Conservation (phyloP, 805 yeast species). For the Lachancea lanzarotensis region DNA sequence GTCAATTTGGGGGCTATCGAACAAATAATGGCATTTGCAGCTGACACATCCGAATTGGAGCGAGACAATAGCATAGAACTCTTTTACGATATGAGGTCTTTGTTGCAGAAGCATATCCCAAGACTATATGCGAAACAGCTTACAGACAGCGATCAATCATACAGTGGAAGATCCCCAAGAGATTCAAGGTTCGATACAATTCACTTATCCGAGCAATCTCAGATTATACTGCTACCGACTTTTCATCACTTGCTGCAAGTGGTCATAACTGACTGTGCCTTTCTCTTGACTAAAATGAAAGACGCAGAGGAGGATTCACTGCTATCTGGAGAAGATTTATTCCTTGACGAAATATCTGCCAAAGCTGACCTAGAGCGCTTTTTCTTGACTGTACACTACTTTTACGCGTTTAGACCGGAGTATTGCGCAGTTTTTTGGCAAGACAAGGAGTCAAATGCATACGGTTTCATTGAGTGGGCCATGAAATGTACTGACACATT, state of each 20-base stretch:
- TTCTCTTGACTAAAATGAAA: slow-evolving; percentile 57
- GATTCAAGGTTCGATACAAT: slow-evolving; percentile 11
- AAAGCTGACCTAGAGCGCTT: slow-evolving; percentile 85
- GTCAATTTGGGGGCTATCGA: slow-evolving; percentile 67
- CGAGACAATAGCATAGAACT: slow-evolving; percentile 38
- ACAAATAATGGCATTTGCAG: slow-evolving; percentile 52
- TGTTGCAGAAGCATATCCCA: slow-evolving; percentile 63
- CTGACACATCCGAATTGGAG: slow-evolving; percentile 44
- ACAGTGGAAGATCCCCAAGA: not conserved
- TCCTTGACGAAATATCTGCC: slow-evolving; percentile 57
- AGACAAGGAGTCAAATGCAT: slow-evolving; percentile 55
- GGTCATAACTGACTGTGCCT: slow-evolving; percentile 59
- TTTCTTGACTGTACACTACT: slow-evolving; percentile 64
- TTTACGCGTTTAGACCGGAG: slow-evolving; percentile 57
- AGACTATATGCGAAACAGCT: slow-evolving; percentile 46
- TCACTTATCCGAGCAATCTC: slow-evolving; percentile 21
- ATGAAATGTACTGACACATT: slow-evolving; percentile 71
- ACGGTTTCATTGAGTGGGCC: slow-evolving; percentile 88
- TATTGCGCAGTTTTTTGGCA: slow-evolving; percentile 61
- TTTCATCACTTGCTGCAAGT: slow-evolving; percentile 47
- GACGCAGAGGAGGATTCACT: slow-evolving; percentile 71
- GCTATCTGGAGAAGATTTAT: slow-evolving; percentile 49
- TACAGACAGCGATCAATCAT: slow-evolving; percentile 36
- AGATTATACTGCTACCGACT: slow-evolving; percentile 33
- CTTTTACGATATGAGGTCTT: slow-evolving; percentile 58